Evolutionary conservation across 169 alveolate genomes (phyloP).

Genomic region (Plasmodium fragile): DNA sequence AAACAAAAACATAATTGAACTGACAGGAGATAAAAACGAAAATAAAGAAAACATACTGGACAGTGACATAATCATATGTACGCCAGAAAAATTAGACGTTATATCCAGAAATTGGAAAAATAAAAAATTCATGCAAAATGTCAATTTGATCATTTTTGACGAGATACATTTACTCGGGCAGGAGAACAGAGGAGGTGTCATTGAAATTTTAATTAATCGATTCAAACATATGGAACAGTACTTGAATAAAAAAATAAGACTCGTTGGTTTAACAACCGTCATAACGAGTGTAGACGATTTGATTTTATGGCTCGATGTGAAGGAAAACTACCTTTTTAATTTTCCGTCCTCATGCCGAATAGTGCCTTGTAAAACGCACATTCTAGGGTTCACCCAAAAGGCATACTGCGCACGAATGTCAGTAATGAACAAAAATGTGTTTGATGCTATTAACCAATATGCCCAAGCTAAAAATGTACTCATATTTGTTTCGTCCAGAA

Average conservation of each 20-base stretch:
- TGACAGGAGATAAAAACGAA: slow-evolving; percentile 98
- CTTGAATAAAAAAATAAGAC: slow-evolving; percentile 91
- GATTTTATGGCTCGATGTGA: slow-evolving; percentile 98
- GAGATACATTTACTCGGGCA: slow-evolving; percentile 99
- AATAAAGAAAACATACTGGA: slow-evolving; percentile 88
- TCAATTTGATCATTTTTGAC: slow-evolving; percentile 97
- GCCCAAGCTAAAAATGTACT: slow-evolving; percentile 95
- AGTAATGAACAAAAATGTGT: slow-evolving; percentile 82
- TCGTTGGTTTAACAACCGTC: slow-evolving; percentile 98
- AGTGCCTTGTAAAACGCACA: slow-evolving; percentile 97
- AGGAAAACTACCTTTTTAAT: slow-evolving; percentile 95
- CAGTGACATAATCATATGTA: slow-evolving; percentile 96
- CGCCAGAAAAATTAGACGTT: slow-evolving; percentile 99
- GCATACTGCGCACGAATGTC: slow-evolving; percentile 85
- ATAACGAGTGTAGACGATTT: slow-evolving; percentile 98
- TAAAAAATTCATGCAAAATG: slow-evolving; percentile 93
- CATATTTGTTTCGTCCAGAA: slow-evolving; percentile 97
- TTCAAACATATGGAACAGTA: slow-evolving; percentile 95
- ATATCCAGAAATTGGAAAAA: slow-evolving; percentile 98
- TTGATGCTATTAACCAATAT: slow-evolving; percentile 79
- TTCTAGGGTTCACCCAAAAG: slow-evolving; percentile 92
- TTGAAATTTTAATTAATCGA: slow-evolving; percentile 98
- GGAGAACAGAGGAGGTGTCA: slow-evolving; percentile 97
- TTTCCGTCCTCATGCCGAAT: slow-evolving; percentile 99
- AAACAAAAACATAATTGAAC: slow-evolving; percentile 94